Percentiles rank a stretch among this genome's conserved stretches.
These are phyloP conservation scores for Fragaria iinumae DNA, from an alignment of 306 rosid species.

Conservation along the genomic window DNA sequence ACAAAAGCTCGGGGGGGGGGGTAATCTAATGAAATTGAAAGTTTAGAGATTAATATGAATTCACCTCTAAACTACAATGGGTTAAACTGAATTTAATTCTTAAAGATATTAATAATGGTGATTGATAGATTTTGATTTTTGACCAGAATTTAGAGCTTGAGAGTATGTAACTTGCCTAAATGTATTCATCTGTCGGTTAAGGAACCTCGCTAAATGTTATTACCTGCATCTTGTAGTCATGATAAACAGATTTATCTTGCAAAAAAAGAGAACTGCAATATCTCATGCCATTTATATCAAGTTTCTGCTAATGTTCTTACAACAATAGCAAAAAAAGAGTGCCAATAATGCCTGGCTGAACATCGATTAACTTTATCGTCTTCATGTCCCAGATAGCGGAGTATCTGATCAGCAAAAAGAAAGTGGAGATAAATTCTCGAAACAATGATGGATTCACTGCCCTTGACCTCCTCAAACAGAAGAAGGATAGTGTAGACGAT, in stretches of 20 bases:
- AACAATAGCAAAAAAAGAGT: neutral
- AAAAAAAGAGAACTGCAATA: neutral
- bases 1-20: too few species aligned
- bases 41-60: too few species aligned
- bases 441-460: conserved; percentile 62
- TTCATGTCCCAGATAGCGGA: conserved; percentile 53
- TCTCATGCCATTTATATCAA: neutral
- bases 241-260: neutral
- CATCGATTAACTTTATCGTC: neutral
- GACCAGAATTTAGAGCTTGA: neutral
- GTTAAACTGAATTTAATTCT: too few species aligned
- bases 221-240: neutral
- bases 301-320: neutral
- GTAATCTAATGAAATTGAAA: too few species aligned
- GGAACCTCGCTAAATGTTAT: neutral
- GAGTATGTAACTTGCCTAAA: neutral
- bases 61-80: too few species aligned
- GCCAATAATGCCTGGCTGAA: neutral
- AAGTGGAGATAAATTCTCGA: conserved; percentile 46
- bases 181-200: neutral
- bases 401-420: conserved; percentile 50
- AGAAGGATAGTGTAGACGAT: conserved; percentile 39
- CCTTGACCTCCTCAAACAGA: conserved; percentile 56
- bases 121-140: too few species aligned
- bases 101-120: neutral